Percentiles rank a stretch among this genome's conserved stretches.
These are phyloP conservation scores for Penicillium crustosum DNA, from an alignment of 2,329 filamentous ascomycete species.

Conservation along the genomic window DNA sequence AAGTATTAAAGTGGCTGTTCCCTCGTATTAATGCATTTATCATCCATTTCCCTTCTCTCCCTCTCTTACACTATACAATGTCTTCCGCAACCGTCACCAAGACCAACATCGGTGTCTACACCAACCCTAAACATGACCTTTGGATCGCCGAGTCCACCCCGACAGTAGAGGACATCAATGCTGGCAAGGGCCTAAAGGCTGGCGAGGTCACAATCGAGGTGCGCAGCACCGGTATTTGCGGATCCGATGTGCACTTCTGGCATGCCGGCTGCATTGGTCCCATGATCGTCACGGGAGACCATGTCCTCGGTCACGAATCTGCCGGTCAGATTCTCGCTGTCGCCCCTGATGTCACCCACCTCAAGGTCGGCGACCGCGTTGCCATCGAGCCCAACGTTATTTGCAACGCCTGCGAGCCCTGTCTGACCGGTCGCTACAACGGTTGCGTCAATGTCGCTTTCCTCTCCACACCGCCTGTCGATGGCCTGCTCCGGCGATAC, in stretches of 20 bases:
- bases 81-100: conserved; percentile 55
- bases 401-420: conserved; percentile 86
- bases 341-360: conserved; percentile 67
- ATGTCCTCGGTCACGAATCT: conserved; percentile 92
- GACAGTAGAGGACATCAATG: conserved; percentile 69
- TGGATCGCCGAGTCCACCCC: conserved; percentile 83
- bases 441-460: conserved; percentile 85
- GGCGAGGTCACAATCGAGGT: conserved; percentile 87
- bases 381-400: conserved; percentile 93
- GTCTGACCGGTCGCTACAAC: conserved; percentile 90
- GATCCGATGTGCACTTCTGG: conserved; percentile 97
- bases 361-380: conserved; percentile 85
- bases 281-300: conserved; percentile 86
- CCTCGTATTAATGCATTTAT: conserved; percentile 16
- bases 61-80: conserved; percentile 24
- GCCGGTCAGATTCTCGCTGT: conserved; percentile 75
- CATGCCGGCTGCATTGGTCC: conserved; percentile 91
- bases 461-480: conserved; percentile 84
- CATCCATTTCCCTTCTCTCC: conserved; percentile 3
- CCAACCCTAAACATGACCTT: conserved; percentile 86
- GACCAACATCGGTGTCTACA: conserved; percentile 93
- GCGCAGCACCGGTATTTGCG: conserved; percentile 94
- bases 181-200: conserved; percentile 66
- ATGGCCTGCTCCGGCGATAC: conserved; percentile 84
- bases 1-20: conserved; percentile 13